Conservation (phyloP, 225 moss, liverwort and hornwort genomes). For the Bryoerythrophyllum caledonicum region DNA sequence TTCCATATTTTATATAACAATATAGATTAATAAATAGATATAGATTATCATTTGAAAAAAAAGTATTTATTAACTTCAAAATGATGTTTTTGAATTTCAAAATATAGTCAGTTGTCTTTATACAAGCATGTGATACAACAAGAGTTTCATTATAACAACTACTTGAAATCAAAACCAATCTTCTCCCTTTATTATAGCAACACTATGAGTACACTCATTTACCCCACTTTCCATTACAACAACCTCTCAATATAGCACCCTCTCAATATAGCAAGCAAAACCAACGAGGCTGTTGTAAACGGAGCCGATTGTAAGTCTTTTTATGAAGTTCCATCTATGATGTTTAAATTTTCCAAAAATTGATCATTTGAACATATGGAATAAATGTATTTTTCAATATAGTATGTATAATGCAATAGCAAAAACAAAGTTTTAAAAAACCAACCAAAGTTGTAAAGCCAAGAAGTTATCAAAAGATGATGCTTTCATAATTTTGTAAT, state of each 20-base stretch:
- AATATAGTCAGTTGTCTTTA: accelerated
- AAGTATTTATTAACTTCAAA: too few relatives aligned
- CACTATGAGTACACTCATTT: too few relatives aligned
- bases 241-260: too few relatives aligned
- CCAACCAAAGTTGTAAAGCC: not conserved
- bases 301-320: too few relatives aligned
- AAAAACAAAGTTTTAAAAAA: not conserved
- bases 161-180: too few relatives aligned
- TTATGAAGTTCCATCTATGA: not conserved
- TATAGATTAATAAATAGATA: not conserved
- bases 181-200: too few relatives aligned
- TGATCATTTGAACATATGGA: accelerated
- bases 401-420: not conserved
- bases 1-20: not conserved
- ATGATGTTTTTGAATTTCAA: not conserved
- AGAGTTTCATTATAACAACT: too few relatives aligned
- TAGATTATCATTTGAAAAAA: not conserved
- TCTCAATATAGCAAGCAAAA: too few relatives aligned
- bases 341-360: not conserved
- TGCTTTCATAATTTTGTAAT: not conserved
- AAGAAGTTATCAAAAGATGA: not conserved
- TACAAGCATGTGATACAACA: too few relatives aligned
- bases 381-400: too few relatives aligned
- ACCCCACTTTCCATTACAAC: too few relatives aligned
- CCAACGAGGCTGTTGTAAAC: too few relatives aligned